Percentiles rank a stretch among this genome's conserved stretches.
These are phyloP conservation scores for Geosmithia morbida DNA, from an alignment of 2,329 filamentous ascomycete species.

Conservation along the genomic window DNA sequence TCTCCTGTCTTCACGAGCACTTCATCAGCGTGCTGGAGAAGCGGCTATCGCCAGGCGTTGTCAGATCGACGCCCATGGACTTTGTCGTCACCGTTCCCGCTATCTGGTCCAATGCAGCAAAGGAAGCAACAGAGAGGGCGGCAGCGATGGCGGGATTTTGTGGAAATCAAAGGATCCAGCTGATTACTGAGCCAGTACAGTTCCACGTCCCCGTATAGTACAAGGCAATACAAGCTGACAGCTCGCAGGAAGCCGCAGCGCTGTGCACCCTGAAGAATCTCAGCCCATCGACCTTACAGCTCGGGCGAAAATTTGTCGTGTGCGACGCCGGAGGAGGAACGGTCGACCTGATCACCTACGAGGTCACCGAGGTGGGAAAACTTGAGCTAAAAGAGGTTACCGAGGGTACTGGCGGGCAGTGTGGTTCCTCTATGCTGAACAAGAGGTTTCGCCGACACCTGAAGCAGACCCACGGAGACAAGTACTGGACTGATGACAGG, in stretches of 20 bases:
- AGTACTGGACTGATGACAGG: constrained; percentile 26
- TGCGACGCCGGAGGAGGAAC: constrained; percentile 41
- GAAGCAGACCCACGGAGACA: constrained; percentile 24
- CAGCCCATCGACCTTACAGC: constrained; percentile 22
- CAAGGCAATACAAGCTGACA: constrained; percentile 5
- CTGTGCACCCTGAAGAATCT: constrained; percentile 30
- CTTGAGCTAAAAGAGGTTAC: constrained; percentile 33
- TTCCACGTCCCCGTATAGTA: background rate
- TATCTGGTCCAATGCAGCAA: constrained; percentile 42
- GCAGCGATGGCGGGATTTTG: constrained; percentile 23
- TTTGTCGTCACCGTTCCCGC: constrained; percentile 44
- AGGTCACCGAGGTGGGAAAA: constrained; percentile 24
- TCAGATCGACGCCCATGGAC: constrained; percentile 29
- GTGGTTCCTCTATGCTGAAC: constrained; percentile 34
- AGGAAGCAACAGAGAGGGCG: constrained; percentile 29
- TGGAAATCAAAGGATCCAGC: constrained; percentile 24
- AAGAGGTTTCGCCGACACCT: constrained; percentile 29
- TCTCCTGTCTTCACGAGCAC: constrained; percentile 31
- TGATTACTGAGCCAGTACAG: constrained; percentile 32
- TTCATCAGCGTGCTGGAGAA: constrained; percentile 27
- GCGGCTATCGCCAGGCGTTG: constrained; percentile 23
- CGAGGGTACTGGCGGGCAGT: constrained; percentile 31
- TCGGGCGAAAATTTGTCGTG: constrained; percentile 33
- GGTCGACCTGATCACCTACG: constrained; percentile 38
- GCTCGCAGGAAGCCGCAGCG: constrained; percentile 30